Base-by-base conservation (phyloP, 2,329 filamentous ascomycete genomes). In the Lecanicillium sp. region DNA sequence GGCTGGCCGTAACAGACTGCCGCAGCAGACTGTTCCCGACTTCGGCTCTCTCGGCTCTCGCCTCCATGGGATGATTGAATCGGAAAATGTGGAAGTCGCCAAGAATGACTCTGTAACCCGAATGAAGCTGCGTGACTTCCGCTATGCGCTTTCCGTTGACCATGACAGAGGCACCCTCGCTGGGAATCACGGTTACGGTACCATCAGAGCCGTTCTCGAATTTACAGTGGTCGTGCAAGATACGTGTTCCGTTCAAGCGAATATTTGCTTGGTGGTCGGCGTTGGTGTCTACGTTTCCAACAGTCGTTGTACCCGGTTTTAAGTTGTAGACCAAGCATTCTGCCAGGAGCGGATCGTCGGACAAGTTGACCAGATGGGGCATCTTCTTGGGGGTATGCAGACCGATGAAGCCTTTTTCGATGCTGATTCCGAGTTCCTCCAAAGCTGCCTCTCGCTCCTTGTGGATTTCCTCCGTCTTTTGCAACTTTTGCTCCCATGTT, bases 71-170 rank as follows among this genome's bases (percentile, higher is more conserved):
- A 62, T 98, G 90, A 60, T 97, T 98, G 73, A 98, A 98, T 49
- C 93, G 79, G 69, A 98, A 97, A 52, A 98, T 98, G 65, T 98
- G 93, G 58, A 98, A 98, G 66, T 98, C 93, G 33, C 93, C 93
- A 9, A 98, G 74, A 53, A 98, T 98, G 46, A 98, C 87, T 52
- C 93, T 86, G 63, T 90, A 95, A 5, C 93, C 93, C 59, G 90
- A 96, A 61, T 90, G 85, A 36, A 98, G 74, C 55, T 90, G 81
- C 55, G 85, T 90, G 1, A 90, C 84, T 59, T 90, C 90, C 46
- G 90, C 82, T 46, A 97, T 87, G 15, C 90, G 86, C 55, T 91
- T 80, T 50, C 93, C 93, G 60, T 98, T 98, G 44, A 98, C 89
- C 93, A 98, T 98, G 50, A 98, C 88, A 10, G 90, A 89, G 1